Base-by-base conservation (phyloP, 257 asterid genomes). In the Dorcoceras hygrometricum region DNA sequence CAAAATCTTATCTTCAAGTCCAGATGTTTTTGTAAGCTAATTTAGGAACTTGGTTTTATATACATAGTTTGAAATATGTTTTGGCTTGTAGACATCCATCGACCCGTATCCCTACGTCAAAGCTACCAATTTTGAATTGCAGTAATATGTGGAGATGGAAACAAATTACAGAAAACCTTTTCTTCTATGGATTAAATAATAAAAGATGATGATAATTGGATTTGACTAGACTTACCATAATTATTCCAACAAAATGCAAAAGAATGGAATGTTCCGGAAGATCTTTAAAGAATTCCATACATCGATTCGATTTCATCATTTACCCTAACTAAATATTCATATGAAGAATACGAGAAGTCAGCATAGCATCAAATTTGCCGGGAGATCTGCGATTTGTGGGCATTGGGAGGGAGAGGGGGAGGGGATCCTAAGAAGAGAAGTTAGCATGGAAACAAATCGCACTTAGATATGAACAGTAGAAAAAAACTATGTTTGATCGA, bases 401-500 rank as follows among this genome's bases (percentile, higher is more conserved):
- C 12, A 43, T 1, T 1, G 12, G 12, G n/a, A n/a, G n/a, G n/a
- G n/a, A n/a, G n/a, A 43, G 0, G n/a, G 6, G 50, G n/a, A 14
- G 6, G 6, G n/a, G 50, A 12, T 46, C 19, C 53, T 46, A 46
- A 12, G n/a, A 39, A 9, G 53, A 89, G 80, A 94, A 88, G 50
- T 14, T 39, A 12, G 50, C 50, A 12, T 12, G n/a, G 18, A 10
- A 36, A 36, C 18, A 36, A n/a, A 10, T 9, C 48, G 3, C 48
- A 36, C 48, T 36, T 36, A 2, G 3, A 36, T 36, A 36, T 11
- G 11, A 36, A 8, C 48, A 36, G 83, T 87, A 79, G 32, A 87
- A 83, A 32, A 89, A 56, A 63, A 88, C 90, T 9, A 87, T 87
- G 76, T 79, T 87, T 53, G 97, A 83, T 8, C 93, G 95, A 79